Percentiles rank a stretch among this genome's conserved stretches.
Evolutionary conservation across 805 yeast genomes (phyloP).

Genomic region (Komagataella pseudopastoris): DNA sequence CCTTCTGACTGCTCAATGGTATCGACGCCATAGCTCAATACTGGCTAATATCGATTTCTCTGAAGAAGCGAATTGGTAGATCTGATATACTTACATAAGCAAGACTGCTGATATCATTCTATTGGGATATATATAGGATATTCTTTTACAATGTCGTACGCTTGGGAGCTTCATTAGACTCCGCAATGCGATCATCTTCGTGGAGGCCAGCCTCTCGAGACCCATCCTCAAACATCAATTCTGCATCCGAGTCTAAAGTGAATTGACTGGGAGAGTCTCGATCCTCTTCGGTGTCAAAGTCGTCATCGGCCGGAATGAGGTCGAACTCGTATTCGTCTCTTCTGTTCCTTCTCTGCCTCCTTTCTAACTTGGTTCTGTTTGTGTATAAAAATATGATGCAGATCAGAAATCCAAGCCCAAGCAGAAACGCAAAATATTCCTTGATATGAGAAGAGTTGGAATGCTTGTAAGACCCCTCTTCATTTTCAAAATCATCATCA

Average conservation of each 20-base stretch:
- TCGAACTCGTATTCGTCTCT: conserved; percentile 70
- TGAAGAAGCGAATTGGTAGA: background rate
- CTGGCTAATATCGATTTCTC: background rate
- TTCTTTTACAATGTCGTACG: background rate
- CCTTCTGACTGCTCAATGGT: background rate
- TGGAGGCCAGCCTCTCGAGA: background rate
- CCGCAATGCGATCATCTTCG: background rate
- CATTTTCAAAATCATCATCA: conserved; percentile 6
- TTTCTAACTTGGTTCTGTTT: conserved; percentile 22
- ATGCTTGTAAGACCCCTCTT: conserved; percentile 17
- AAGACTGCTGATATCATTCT: background rate
- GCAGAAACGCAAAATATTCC: conserved; percentile 46
- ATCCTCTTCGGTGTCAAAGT: conserved; percentile 15
- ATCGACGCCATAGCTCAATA: background rate
- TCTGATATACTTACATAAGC: background rate
- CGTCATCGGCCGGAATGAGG: conserved; percentile 55
- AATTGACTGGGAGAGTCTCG: conserved; percentile 1
- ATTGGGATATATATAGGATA: background rate
- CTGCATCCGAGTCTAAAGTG: background rate
- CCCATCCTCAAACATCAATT: background rate
- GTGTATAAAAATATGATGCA: conserved; percentile 28
- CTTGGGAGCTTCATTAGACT: background rate
- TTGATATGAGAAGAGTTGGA: conserved; percentile 29
- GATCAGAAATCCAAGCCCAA: conserved; percentile 42
- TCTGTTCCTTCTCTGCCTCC: conserved; percentile 32